Percentiles rank a stretch among this genome's conserved stretches.
Conservation (phyloP, 768 basidiomycete species). For the Kwoniella botswanensis region DNA sequence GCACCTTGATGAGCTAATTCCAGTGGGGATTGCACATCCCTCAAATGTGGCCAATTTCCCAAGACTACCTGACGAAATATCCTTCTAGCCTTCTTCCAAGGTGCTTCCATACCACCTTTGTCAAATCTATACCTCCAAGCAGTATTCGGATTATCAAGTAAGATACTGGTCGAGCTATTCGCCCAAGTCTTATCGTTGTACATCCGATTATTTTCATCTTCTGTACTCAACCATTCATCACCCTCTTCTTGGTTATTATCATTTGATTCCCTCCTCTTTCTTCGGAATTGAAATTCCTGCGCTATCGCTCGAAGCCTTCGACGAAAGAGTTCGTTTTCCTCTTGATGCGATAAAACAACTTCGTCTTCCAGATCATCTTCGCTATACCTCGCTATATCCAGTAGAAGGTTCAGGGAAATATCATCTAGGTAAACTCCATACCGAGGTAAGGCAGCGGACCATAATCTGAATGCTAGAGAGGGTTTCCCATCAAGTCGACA, state of each 20-base stretch:
- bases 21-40: conserved; percentile 59
- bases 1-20: conserved; percentile 36
- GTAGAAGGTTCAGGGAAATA: conserved; percentile 66
- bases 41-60: conserved; percentile 64
- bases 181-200: conserved; percentile 12
- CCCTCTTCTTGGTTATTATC: background rate
- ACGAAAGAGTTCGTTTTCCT: conserved; percentile 31
- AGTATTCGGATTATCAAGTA: conserved; percentile 45
- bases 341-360: background rate
- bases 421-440: conserved; percentile 68
- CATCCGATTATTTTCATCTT: background rate
- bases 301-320: conserved; percentile 25
- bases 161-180: conserved; percentile 22
- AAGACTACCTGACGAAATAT: conserved; percentile 68
- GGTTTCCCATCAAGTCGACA: conserved; percentile 24
- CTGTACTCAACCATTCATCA: conserved; percentile 8
- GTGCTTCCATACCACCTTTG: conserved; percentile 38
- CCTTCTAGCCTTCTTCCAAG: conserved; percentile 63
- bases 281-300: conserved; percentile 23
- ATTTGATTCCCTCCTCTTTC: conserved; percentile 3
- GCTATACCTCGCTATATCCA: conserved; percentile 68
- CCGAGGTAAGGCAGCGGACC: conserved; percentile 69
- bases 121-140: conserved; percentile 54
- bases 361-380: conserved; percentile 65
- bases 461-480: conserved; percentile 59